Percentiles rank a stretch among this genome's conserved stretches.
Conservation (phyloP, 768 basidiomycete species). For the Naganishia antarctica region DNA sequence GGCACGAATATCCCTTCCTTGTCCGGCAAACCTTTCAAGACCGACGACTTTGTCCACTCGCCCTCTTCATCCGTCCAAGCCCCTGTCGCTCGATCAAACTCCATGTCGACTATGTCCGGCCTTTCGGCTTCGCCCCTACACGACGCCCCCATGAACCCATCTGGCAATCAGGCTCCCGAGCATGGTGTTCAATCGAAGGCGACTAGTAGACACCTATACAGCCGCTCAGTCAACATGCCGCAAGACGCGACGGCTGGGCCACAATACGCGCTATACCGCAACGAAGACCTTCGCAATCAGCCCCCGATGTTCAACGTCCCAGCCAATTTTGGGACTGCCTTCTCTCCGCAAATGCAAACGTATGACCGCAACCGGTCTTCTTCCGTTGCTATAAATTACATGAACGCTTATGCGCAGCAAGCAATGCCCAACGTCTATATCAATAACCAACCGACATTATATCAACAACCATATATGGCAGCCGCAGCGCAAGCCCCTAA, state of each 20-base stretch:
- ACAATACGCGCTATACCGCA: background rate
- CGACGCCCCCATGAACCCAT: background rate
- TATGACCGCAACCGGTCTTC: constrained; percentile 10
- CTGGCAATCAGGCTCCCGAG: background rate
- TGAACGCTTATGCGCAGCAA: constrained; percentile 5
- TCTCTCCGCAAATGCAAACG: background rate
- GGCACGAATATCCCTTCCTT: constrained; percentile 5
- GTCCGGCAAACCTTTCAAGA: background rate
- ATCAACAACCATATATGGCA: background rate
- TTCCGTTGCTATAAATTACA: background rate
- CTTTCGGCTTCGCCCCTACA: background rate
- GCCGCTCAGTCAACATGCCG: background rate
- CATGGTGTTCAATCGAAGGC: background rate
- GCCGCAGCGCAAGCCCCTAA: background rate
- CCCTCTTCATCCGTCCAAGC: background rate
- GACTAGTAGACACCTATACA: background rate
- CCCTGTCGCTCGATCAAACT: background rate
- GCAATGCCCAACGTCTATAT: constrained; percentile 7
- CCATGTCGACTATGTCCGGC: background rate
- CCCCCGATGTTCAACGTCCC: background rate
- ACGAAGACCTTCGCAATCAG: background rate
- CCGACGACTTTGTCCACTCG: background rate
- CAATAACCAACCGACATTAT: background rate
- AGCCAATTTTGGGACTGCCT: background rate
- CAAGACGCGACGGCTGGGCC: background rate